Base-by-base conservation (phyloP, 2,329 filamentous ascomycete species). In the Diaporthe ampelina region DNA sequence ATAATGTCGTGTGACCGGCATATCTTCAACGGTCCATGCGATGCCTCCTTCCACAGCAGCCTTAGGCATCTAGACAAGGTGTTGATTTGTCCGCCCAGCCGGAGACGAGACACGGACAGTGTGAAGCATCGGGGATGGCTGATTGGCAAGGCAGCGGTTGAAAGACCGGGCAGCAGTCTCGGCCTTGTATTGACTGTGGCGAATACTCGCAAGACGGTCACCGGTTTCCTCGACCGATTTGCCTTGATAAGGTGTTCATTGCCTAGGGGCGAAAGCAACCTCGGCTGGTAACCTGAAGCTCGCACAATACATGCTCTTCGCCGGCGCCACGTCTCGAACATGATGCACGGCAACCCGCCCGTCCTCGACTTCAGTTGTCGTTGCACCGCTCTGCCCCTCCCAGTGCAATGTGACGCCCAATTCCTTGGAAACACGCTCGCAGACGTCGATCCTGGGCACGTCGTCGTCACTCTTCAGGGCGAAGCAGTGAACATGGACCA, bases 251-350 rank as follows among this genome's bases (percentile, higher is more conserved):
- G 61, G 52, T 67, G 17, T 19, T 73, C 56, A 80, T 4, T 54
- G 61, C 76, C 82, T 79, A 61, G 84, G 76, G 32, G 89, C 88
- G 85, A 98, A 98, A 19, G 95, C 97, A 8, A 98, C 94, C 79
- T 94, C 91, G 45, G 87, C 84, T 2, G 97, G 97, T 75, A 99
- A 81, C 76, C 95, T 91, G 84, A 99, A 98, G 78, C 92, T 97
- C 40, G 95, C 96, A 83, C 97, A 98, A 83, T 96, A 98, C 95
- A 98, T 98, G 81, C 93, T 91, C 88, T 99, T 99, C 80, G 94
- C 93, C 7, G 97, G 97, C 74, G 95, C 94, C 72, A 99, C 97
- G 78, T 97, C 92, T 77, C 97, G 89, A 45, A 98, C 95, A 74
- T 94, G 91, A 75, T 91, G 85, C 76, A 95, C 90, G 0, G 85